phyloP scores from a whole-genome alignment of 2,329 filamentous ascomycete genomes.

The Coniella lustricola region DNA sequence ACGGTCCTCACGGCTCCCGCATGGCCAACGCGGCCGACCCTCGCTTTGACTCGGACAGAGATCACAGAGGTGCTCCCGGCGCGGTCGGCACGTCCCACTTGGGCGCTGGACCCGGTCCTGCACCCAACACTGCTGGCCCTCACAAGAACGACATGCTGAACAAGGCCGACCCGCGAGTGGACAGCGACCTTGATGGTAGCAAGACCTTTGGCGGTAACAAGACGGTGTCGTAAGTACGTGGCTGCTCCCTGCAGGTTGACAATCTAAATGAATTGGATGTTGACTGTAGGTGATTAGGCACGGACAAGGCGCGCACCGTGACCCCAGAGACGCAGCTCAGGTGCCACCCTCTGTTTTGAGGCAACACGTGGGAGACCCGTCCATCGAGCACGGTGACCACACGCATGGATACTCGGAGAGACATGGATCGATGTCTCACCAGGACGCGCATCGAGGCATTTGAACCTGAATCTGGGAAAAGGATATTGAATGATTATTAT shows the following conservation, averaged over 20 bases:
- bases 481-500: neutral
- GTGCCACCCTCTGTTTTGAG: conserved; percentile 48
- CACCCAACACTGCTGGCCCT: conserved; percentile 40
- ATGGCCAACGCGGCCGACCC: conserved; percentile 31
- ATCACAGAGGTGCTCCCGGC: conserved; percentile 20
- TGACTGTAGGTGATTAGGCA: neutral
- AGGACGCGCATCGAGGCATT: conserved; percentile 42
- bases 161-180: conserved; percentile 49
- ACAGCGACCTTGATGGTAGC: conserved; percentile 47
- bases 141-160: conserved; percentile 48
- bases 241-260: too few relatives aligned
- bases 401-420: conserved; percentile 37
- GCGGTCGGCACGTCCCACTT: conserved; percentile 15
- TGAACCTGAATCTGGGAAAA: conserved; percentile 21
- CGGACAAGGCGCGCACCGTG: conserved; percentile 19
- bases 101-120: conserved; percentile 19
- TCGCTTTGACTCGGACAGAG: conserved; percentile 32
- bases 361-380: conserved; percentile 38
- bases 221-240: conserved; percentile 38
- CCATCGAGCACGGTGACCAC: conserved; percentile 37
- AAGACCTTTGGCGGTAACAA: conserved; percentile 49
- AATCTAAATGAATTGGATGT: neutral
- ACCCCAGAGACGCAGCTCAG: conserved; percentile 50
- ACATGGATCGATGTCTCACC: conserved; percentile 38
- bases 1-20: conserved; percentile 28